Conservation (phyloP, 1,284 basidiomycete genomes). For the Microstroma glucosiphilum region DNA sequence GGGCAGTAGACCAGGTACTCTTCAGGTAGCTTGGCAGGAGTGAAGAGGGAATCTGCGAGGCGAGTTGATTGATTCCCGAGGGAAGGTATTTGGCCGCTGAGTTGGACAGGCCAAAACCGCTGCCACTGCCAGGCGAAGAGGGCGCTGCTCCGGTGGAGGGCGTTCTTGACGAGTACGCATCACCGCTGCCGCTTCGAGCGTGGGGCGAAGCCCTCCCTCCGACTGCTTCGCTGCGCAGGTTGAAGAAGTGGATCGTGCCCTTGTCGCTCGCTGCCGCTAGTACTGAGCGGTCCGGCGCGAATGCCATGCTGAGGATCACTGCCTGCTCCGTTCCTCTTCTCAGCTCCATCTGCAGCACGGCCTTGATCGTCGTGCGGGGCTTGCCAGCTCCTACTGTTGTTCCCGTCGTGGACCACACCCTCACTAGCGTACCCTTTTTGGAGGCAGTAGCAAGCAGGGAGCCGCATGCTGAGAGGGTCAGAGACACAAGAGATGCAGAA, state of each 20-base stretch:
- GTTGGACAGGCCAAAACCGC: too few relatives aligned
- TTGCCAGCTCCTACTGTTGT: background rate
- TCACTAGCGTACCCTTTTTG: slow-evolving; percentile 33
- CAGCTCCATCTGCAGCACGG: slow-evolving; percentile 28
- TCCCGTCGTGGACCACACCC: slow-evolving; percentile 28
- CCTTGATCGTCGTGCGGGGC: slow-evolving; percentile 1
- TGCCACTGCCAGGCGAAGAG: too few relatives aligned
- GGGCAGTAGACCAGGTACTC: slow-evolving; percentile 38
- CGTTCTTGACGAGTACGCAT: background rate
- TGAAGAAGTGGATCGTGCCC: slow-evolving; percentile 41
- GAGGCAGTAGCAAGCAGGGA: slow-evolving; percentile 32
- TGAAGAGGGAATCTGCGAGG: slow-evolving; percentile 26
- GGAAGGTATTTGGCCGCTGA: slow-evolving; percentile 24
- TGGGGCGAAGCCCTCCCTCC: background rate
- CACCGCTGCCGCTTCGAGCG: background rate
- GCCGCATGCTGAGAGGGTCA: slow-evolving; percentile 28
- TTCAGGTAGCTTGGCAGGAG: slow-evolving; percentile 37
- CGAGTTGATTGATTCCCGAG: slow-evolving; percentile 22
- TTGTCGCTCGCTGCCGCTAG: slow-evolving; percentile 42
- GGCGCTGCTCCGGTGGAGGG: background rate
- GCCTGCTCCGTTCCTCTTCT: slow-evolving; percentile 38
- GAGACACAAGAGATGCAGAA: slow-evolving; percentile 24
- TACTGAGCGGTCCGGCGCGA: slow-evolving; percentile 26
- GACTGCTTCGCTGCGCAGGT: slow-evolving; percentile 8
- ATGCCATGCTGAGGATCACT: slow-evolving; percentile 33